Evolutionary conservation across 495 filamentous ascomycete genomes (phyloP).

Genomic region (Daldinia caldariorum): DNA sequence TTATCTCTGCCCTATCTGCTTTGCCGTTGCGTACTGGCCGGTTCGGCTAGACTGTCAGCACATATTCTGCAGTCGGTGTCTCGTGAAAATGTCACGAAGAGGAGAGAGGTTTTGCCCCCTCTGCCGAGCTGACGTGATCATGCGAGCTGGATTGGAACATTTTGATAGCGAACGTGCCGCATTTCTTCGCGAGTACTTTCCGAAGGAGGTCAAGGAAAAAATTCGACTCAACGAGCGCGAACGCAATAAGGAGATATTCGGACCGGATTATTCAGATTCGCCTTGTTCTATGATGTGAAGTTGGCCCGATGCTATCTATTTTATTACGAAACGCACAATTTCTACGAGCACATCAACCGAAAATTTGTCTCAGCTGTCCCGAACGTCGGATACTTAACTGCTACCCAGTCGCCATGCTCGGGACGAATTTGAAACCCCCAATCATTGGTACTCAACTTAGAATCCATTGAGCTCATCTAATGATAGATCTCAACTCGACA

Average conservation of each 20-base stretch:
- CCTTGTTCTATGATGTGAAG: slow-evolving; percentile 58
- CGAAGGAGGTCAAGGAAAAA: slow-evolving; percentile 72
- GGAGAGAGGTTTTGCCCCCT: slow-evolving; percentile 70
- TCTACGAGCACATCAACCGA: background rate
- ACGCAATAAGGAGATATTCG: slow-evolving; percentile 63
- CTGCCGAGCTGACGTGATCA: slow-evolving; percentile 69
- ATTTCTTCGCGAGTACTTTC: slow-evolving; percentile 75
- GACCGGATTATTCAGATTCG: slow-evolving; percentile 54
- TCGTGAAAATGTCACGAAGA: slow-evolving; percentile 73
- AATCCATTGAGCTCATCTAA: slow-evolving; percentile 24
- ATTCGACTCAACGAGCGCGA: slow-evolving; percentile 66
- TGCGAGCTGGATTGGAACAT: slow-evolving; percentile 68
- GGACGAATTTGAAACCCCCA: background rate
- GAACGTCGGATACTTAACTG: background rate
- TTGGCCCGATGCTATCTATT: slow-evolving; percentile 10
- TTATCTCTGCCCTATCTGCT: slow-evolving; percentile 79
- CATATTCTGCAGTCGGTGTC: slow-evolving; percentile 76
- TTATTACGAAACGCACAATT: background rate
- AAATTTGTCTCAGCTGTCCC: background rate
- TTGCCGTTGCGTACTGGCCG: slow-evolving; percentile 71
- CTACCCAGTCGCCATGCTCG: background rate
- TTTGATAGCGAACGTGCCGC: slow-evolving; percentile 67
- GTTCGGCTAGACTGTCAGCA: slow-evolving; percentile 71
- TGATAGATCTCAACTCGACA: slow-evolving; percentile 30
- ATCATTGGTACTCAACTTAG: background rate